Conservation (phyloP, 2,329 filamentous ascomycete species). For the Aspergillus caelatus region DNA sequence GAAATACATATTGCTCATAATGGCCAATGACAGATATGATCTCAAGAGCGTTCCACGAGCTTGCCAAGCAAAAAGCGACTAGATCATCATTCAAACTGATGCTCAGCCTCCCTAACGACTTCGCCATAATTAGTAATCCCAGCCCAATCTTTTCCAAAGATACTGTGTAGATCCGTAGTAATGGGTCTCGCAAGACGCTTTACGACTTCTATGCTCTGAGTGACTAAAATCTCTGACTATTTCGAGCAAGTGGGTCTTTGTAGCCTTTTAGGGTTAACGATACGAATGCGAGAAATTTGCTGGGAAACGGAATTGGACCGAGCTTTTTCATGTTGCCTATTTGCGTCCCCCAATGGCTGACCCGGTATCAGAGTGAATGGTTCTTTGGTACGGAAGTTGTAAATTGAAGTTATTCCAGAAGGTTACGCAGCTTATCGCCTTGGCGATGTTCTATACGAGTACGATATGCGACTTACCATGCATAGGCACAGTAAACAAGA, state of each 20-base stretch:
- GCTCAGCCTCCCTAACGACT: no score
- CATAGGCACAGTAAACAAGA: neutral
- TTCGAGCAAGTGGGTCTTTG: neutral
- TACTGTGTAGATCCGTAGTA: no score
- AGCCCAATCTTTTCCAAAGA: no score
- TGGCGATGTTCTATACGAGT: neutral
- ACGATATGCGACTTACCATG: neutral
- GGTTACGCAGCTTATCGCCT: neutral
- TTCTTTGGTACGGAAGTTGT: neutral
- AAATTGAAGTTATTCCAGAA: neutral
- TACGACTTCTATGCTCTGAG: no score
- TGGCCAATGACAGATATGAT: no score
- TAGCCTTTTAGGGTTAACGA: slow-evolving; percentile 2
- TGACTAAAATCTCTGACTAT: neutral
- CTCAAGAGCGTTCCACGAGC: no score
- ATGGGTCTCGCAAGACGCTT: no score
- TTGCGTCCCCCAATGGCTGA: neutral
- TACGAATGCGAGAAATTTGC: slow-evolving; percentile 9
- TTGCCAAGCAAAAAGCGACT: no score
- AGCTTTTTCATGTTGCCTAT: neutral
- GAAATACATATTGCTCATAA: no score
- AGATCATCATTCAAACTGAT: no score
- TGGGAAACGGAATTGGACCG: neutral
- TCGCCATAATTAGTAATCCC: no score
- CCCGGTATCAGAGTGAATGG: neutral